A percentile compares a stretch with the other conserved stretches of the same genome.
These are phyloP conservation scores for Cytospora chrysosperma DNA, from an alignment of 2,329 filamentous ascomycete genomes.

Conservation along the genomic window DNA sequence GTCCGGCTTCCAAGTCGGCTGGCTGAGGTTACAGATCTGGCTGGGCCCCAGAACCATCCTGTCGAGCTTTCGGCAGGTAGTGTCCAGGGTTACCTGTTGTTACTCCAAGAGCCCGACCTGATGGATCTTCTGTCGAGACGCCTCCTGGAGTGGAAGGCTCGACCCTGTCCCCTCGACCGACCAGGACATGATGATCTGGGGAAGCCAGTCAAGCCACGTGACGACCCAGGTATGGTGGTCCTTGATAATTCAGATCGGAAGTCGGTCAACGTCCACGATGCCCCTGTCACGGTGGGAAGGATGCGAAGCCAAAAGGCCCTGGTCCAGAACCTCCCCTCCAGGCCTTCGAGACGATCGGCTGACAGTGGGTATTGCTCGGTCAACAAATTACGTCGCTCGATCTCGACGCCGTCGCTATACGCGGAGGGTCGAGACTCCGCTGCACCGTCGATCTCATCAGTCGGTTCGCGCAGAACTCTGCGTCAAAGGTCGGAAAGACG, in stretches of 20 bases:
- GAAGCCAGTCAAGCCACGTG: too few relatives aligned
- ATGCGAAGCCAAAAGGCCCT: neutral
- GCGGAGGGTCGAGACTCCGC: neutral
- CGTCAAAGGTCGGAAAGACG: neutral
- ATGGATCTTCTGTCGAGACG: neutral
- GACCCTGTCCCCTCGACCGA: neutral
- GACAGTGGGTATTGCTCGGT: constrained; percentile 20
- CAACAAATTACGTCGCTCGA: neutral
- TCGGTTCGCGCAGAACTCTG: neutral
- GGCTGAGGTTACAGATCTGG: neutral
- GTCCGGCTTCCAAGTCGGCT: neutral
- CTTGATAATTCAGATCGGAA: neutral
- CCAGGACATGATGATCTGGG: neutral
- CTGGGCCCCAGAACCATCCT: neutral
- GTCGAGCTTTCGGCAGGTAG: neutral
- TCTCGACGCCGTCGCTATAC: too few relatives aligned
- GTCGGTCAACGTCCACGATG: neutral
- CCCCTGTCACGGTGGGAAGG: neutral
- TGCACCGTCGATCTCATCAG: neutral
- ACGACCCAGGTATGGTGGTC: neutral
- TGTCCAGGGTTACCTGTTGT: neutral
- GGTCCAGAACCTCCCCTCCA: neutral
- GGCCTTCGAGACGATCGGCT: neutral
- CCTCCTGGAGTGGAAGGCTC: neutral
- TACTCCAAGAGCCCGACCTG: constrained; percentile 12